phyloP scores from a whole-genome alignment of 768 basidiomycete species.

The Psilocybe tampanensis region DNA sequence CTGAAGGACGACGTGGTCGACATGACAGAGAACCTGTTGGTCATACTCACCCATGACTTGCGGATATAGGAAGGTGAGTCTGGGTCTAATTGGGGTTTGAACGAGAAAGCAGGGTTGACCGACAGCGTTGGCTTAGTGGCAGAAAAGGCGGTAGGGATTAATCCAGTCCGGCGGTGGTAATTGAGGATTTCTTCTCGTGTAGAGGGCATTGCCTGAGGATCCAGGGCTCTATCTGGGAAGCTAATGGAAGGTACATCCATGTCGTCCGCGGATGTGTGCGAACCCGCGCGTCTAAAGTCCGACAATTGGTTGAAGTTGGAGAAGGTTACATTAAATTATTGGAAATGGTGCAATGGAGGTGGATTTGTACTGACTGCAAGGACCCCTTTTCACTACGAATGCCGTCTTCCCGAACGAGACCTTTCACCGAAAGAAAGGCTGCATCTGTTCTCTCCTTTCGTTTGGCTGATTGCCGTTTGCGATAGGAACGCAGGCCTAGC shows the following conservation, averaged over 20 bases:
- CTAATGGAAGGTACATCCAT: slow-evolving; percentile 47
- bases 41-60: slow-evolving; percentile 30
- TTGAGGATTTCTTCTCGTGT: slow-evolving; percentile 44
- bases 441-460: slow-evolving; percentile 39
- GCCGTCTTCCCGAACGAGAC: slow-evolving; percentile 38
- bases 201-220: slow-evolving; percentile 28
- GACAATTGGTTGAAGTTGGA: not conserved
- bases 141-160: slow-evolving; percentile 40
- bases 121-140: slow-evolving; percentile 13
- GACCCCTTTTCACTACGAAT: slow-evolving; percentile 16
- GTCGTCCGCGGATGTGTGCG: slow-evolving; percentile 36
- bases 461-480: slow-evolving; percentile 39
- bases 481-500: slow-evolving; percentile 42
- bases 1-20: slow-evolving; percentile 36
- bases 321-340: not conserved
- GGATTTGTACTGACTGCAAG: slow-evolving; percentile 24
- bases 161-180: slow-evolving; percentile 44
- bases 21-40: slow-evolving; percentile 42
- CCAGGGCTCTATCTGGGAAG: slow-evolving; percentile 53
- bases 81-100: slow-evolving; percentile 40
- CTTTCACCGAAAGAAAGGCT: slow-evolving; percentile 52
- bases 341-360: not conserved
- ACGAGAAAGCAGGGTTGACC: slow-evolving; percentile 24
- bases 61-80: slow-evolving; percentile 28
- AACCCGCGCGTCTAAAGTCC: slow-evolving; percentile 15